Evolutionary conservation across 177 flowering plant species (phyloP), one percentile per base, ranked within the genome.

Genomic region (Vitis hybrid): DNA sequence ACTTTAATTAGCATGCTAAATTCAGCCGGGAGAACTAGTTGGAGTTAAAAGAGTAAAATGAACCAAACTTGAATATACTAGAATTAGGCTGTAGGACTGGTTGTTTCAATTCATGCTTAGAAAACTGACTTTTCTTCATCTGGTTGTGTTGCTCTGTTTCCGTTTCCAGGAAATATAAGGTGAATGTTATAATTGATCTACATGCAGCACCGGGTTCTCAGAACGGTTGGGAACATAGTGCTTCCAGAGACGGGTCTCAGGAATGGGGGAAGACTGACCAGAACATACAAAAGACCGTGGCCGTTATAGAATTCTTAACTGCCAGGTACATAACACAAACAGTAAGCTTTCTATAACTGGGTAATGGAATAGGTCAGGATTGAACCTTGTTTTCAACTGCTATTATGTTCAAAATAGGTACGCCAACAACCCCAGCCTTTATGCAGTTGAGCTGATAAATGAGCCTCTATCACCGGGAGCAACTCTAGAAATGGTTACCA

Each of bases 361-460:
- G 48, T 39, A 39, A 39, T 39, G 48, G 48, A 39, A 39, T 39
- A 39, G 7, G 48, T 39, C 8, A 39, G 48, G 48, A 39, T 39
- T 39, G 48, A 39, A 39, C 48, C 10, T 53, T 26, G 48, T 14
- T 10, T 10, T 48, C 13, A 1, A 2, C 18, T 29, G 51, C 55
- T 3, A 51, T 18, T 10, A 53, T 51, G 33, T 59, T 15, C 60
- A 55, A 6, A 60, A 3, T 60, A 85, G 88, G 64, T 84, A 84
- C 60, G 79, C 87, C 5, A 76, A 73, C 67, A 74, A 72, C 60
- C 85, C 88, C 22, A 79, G 86, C 72, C 75, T 88, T 5, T 80
- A 76, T 51, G 92, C 86, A 31, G 80, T 84, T 19, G 85, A 88
- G 76, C 84, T 88, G 29, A 51, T 88, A 48, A 86, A 88, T 65